Base-by-base conservation (phyloP, 768 basidiomycete species). In the Boletus insuetus region DNA sequence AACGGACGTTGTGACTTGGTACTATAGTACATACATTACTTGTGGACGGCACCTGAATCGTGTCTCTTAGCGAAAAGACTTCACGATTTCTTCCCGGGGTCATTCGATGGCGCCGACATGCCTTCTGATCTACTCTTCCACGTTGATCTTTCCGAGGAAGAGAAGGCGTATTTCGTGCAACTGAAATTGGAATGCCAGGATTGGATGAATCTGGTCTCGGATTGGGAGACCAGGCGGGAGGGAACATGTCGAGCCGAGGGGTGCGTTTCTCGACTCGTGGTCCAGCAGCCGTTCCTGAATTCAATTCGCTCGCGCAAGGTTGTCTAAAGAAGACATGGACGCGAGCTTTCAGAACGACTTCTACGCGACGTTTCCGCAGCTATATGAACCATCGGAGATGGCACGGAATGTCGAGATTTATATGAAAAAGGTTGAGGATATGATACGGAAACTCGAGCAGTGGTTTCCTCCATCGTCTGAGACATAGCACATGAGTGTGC, bases 21-120 rank as follows among this genome's bases (percentile, higher is more conserved):
- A 26, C 5, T 14, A 6, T 41, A 70, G 69, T 60, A 72, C 20
- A 54, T 72, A 1, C 61, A 72, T 52, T 61, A 70, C 46, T 51
- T 70, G 52, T 61, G 63, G 69, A 62, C 61, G 1, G 56, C 67
- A 11, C 63, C 67, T 5, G 70, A 71, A 41, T 64, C 65, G 26
- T 67, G 56, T 53, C 51, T 69, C 10, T 41, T 71, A 0, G 47
- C 42, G 17, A 54, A 54, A 37, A 46, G 51, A 20, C 52, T 70
- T 31, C 62, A 67, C 6, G 60, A 70, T 48, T 63, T 67, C 43
- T 72, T 71, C 37, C 70, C 69, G 9, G 66, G 65, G 8, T 69
- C 56, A n/a, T 31, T 72, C 2, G 34, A 51, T 9, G 59, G 51
- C 19, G 1, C 29, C 3, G 20, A 58, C 9, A 24, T 22, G 32